Evolutionary conservation across 73 alveolate genomes (phyloP).

Genomic region (Tetrahymena borealis): DNA sequence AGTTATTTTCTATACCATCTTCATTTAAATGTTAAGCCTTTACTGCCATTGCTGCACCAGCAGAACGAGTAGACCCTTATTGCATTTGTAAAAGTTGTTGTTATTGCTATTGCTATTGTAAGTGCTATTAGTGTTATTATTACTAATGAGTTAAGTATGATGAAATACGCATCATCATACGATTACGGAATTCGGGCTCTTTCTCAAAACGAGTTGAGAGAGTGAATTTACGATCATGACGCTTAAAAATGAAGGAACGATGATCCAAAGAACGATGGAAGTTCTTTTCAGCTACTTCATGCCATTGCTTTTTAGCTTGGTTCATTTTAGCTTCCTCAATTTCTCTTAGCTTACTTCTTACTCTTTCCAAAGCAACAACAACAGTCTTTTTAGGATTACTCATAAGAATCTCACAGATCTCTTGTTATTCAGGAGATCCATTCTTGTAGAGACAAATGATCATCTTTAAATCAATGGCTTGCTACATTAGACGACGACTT

Average conservation of each 20-base stretch:
- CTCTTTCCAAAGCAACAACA: constrained; percentile 29
- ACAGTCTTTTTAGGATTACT: constrained; percentile 29
- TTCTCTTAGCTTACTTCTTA: constrained; percentile 26
- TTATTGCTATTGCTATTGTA: background rate
- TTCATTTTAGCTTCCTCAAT: constrained; percentile 17
- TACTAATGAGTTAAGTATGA: background rate
- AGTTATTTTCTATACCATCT: background rate
- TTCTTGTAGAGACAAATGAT: constrained; percentile 10
- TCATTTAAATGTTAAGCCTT: background rate
- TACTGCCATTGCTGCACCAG: background rate
- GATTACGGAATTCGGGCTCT: background rate
- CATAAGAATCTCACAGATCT: constrained; percentile 28
- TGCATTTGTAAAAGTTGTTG: background rate
- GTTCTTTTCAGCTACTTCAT: constrained; percentile 33
- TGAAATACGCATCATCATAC: background rate
- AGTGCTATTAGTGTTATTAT: background rate
- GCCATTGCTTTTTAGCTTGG: constrained; percentile 38
- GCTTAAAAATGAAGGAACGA: constrained; percentile 52
- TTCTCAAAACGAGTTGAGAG: background rate
- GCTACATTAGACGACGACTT: background rate
- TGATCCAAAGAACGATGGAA: constrained; percentile 51
- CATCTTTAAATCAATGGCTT: constrained; percentile 38
- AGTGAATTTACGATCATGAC: constrained; percentile 25
- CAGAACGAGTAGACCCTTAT: background rate
- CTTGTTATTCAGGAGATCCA: constrained; percentile 21